Percentiles rank a stretch among this genome's conserved stretches.
Conservation (phyloP, 1,139 yeast genomes). For the Eremothecium sinecaudum region DNA sequence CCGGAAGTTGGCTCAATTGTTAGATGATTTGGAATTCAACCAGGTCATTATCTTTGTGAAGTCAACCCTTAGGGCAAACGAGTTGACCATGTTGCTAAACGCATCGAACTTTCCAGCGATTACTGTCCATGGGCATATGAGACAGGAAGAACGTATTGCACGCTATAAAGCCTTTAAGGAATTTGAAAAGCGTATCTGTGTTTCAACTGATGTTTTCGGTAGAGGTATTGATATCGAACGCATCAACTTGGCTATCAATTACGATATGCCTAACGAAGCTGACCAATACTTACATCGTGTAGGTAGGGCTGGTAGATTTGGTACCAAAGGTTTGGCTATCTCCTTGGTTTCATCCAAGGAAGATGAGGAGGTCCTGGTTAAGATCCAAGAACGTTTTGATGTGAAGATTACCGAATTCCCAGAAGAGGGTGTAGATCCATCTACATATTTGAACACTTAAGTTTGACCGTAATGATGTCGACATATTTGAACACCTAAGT, state of each 20-base stretch:
- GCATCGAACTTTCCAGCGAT: slow-evolving; percentile 96
- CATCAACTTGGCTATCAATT: slow-evolving; percentile 94
- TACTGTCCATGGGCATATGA: slow-evolving; percentile 92
- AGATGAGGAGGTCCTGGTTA: slow-evolving; percentile 82
- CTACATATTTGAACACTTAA: slow-evolving; percentile 96
- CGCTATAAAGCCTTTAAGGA: slow-evolving; percentile 95
- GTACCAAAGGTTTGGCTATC: slow-evolving; percentile 96
- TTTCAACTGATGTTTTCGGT: slow-evolving; percentile 95
- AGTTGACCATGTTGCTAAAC: slow-evolving; percentile 78
- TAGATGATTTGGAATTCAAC: slow-evolving; percentile 92
- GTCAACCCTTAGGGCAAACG: slow-evolving; percentile 86
- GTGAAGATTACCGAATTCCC: slow-evolving; percentile 93
- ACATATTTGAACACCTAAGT: no score
- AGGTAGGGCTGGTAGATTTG: slow-evolving; percentile 99
- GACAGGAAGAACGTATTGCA: slow-evolving; percentile 96
- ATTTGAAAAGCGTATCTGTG: slow-evolving; percentile 97
- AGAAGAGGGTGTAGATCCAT: slow-evolving; percentile 95
- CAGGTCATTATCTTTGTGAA: slow-evolving; percentile 96
- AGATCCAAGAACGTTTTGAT: slow-evolving; percentile 95
- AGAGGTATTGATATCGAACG: slow-evolving; percentile 99
- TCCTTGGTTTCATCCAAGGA: slow-evolving; percentile 80
- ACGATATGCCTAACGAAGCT: slow-evolving; percentile 82
- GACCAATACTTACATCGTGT: slow-evolving; percentile 98
- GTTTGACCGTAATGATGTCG: no score
- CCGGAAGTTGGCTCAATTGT: slow-evolving; percentile 81